Base-by-base conservation (phyloP, 495 filamentous ascomycete genomes). In the Penicillium canescens region DNA sequence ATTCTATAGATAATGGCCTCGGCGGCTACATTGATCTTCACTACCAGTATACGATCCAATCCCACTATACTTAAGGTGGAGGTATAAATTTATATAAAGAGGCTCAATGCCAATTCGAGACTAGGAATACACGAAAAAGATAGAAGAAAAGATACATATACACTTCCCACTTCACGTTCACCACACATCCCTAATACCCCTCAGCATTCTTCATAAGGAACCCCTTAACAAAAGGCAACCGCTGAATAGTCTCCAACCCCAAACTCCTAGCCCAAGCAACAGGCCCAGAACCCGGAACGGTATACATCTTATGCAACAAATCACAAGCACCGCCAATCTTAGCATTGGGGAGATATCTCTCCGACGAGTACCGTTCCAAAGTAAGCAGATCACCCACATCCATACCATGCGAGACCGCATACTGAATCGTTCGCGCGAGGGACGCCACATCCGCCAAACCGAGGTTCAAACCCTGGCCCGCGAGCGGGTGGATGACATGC, bases 391-490 rank as follows among this genome's bases (percentile, higher is more conserved):
- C 78, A 26, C 91, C 91, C 26, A 97, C 83, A 69, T 98, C 94
- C 76, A 88, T 86, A 1, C 95, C 94, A 62, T 92, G 85, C 40
- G 72, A 73, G 20, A 95, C 86, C 5, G 91, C 90, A 52, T 86
- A 86, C 56, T 86, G 82, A 46, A 98, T 86, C 0, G 84, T 86
- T 39, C 75, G 74, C 8, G 83, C 83, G 6, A 98, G 80, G 36
- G 86, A 84, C 46, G 89, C 82, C 1, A 93, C 86, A 66, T 98
- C 94, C 14, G 83, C 90, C 50, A 96, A 84, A 4, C 94, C 94
- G 60, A 95, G 90, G 63, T 98, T 98, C 13, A 98, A 80, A 1
- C 94, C 94, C 67, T 98, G 94, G 5, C 94, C 94, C 1, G 92
- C 94, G 23, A 98, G 83, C 0, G 94, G 94, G 67, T 98, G 94